Evolutionary conservation across 495 filamentous ascomycete genomes (phyloP).

Genomic region (Hypomontagnella submonticulosa): DNA sequence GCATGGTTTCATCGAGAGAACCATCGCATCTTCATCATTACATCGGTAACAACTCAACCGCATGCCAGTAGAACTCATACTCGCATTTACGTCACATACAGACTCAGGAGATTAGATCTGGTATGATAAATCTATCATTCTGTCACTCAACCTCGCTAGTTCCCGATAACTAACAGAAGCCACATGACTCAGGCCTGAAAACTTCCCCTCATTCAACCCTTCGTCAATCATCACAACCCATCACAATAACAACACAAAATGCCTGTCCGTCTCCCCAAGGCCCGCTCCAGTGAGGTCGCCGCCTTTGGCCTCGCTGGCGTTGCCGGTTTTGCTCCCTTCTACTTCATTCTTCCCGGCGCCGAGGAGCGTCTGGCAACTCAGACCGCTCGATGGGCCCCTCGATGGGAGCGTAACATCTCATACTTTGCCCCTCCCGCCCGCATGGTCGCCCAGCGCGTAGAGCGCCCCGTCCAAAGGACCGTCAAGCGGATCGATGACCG

Average conservation of each 20-base stretch:
- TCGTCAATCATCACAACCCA: conserved; percentile 19
- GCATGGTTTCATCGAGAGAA: conserved; percentile 8
- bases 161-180: conserved; percentile 11
- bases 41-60: conserved; percentile 5
- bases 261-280: conserved; percentile 59
- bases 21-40: conserved; percentile 6
- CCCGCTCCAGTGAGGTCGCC: conserved; percentile 53
- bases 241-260: conserved; percentile 47
- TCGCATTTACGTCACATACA: not conserved
- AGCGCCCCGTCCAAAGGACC: conserved; percentile 54
- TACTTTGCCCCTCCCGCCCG: conserved; percentile 57
- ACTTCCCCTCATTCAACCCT: conserved; percentile 29
- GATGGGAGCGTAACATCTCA: conserved; percentile 62
- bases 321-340: conserved; percentile 58
- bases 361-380: conserved; percentile 56
- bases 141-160: not conserved
- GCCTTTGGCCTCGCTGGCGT: conserved; percentile 58
- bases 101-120: conserved; percentile 17
- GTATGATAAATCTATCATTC: conserved; percentile 5
- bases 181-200: conserved; percentile 12
- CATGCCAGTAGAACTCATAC: conserved; percentile 1
- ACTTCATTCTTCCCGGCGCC: conserved; percentile 59
- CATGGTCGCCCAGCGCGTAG: conserved; percentile 54
- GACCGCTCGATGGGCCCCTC: conserved; percentile 60
- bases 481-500: conserved; percentile 54